phyloP scores from a whole-genome alignment of 495 filamentous ascomycete species.

The Diplogelasinospora grovesii region DNA sequence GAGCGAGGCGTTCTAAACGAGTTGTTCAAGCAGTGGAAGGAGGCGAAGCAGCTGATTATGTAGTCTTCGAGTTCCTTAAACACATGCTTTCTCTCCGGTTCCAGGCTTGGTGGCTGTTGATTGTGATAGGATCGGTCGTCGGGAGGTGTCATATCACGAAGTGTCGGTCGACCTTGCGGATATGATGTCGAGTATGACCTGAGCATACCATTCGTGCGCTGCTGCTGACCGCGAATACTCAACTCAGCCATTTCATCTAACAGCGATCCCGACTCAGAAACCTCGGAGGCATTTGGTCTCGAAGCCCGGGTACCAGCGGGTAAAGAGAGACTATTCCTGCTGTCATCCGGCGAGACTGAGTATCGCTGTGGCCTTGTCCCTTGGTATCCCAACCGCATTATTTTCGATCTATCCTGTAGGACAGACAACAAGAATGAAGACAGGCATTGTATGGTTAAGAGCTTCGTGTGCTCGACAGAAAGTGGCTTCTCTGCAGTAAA shows the following conservation, averaged over 20 bases:
- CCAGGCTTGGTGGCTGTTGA: constrained; percentile 16
- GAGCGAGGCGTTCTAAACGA: constrained; percentile 55
- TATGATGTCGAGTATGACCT: constrained; percentile 36
- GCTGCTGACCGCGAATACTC: constrained; percentile 23
- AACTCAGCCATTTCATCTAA: constrained; percentile 1
- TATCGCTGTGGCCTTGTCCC: constrained; percentile 1
- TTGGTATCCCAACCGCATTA: not conserved
- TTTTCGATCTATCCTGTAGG: constrained; percentile 8
- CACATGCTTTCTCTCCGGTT: constrained; percentile 35
- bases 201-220: constrained; percentile 17
- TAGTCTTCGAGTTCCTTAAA: constrained; percentile 75
- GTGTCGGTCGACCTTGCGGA: constrained; percentile 25
- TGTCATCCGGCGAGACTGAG: constrained; percentile 1
- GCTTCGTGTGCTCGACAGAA: constrained; percentile 26
- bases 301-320: not conserved
- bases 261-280: not conserved
- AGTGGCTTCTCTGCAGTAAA: constrained; percentile 13
- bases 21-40: constrained; percentile 62
- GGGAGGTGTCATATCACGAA: constrained; percentile 2
- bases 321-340: not conserved
- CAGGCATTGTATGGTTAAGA: constrained; percentile 24
- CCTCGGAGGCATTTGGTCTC: not conserved
- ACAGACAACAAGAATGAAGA: constrained; percentile 16
- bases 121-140: constrained; percentile 1
- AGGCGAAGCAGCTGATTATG: constrained; percentile 59